Evolutionary conservation across 768 basidiomycete genomes (phyloP).

Genomic region (Gymnopilus dilepis): DNA sequence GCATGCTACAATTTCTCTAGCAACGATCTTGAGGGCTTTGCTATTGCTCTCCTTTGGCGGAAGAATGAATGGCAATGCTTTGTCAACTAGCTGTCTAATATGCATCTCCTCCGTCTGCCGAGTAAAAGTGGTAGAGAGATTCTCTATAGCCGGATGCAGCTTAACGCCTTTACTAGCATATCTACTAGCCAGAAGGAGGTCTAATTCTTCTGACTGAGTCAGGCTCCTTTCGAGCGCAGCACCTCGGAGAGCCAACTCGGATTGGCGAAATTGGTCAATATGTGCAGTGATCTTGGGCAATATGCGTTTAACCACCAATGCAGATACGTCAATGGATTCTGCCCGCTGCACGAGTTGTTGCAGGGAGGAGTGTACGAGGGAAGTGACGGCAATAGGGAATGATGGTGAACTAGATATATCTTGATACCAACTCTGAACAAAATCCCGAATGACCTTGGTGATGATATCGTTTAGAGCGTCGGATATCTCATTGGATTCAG

Average conservation of each 20-base stretch:
- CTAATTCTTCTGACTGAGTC: slow-evolving; percentile 90
- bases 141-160: slow-evolving; percentile 86
- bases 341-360: slow-evolving; percentile 62
- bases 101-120: slow-evolving; percentile 91
- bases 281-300: slow-evolving; percentile 90
- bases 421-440: slow-evolving; percentile 89
- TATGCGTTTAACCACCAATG: slow-evolving; percentile 80
- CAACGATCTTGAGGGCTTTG: slow-evolving; percentile 70
- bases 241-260: slow-evolving; percentile 85
- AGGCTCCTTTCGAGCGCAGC: slow-evolving; percentile 81
- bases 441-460: slow-evolving; percentile 82
- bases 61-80: slow-evolving; percentile 71
- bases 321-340: slow-evolving; percentile 68
- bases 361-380: slow-evolving; percentile 69
- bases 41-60: slow-evolving; percentile 79
- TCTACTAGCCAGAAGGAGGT: slow-evolving; percentile 81
- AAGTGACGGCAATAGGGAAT: slow-evolving; percentile 86
- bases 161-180: slow-evolving; percentile 74
- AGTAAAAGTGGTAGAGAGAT: slow-evolving; percentile 87
- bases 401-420: slow-evolving; percentile 85
- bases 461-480: slow-evolving; percentile 81
- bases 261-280: slow-evolving; percentile 88
- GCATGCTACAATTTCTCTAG: slow-evolving; percentile 84
- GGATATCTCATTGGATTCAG: slow-evolving; percentile 68
- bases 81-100: slow-evolving; percentile 72